Evolutionary conservation across 2,329 filamentous ascomycete species (phyloP).

Genomic region (Pseudogymnoascus sp.): DNA sequence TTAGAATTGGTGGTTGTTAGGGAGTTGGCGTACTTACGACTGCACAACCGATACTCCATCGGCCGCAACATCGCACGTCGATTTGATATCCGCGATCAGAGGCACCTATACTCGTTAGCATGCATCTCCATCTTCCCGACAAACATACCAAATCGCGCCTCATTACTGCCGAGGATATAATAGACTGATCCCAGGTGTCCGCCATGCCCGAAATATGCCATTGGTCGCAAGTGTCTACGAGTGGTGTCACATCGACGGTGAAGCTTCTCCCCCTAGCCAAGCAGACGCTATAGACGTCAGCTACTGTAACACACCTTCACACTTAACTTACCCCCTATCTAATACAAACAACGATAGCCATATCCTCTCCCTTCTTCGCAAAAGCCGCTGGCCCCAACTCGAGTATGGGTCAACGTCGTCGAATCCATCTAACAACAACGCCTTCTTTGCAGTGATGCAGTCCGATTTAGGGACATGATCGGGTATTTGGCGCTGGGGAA

Average conservation of each 20-base stretch:
- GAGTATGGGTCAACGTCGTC: slow-evolving; percentile 52
- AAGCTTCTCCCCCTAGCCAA: slow-evolving; percentile 61
- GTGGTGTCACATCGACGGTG: slow-evolving; percentile 56
- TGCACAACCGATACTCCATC: slow-evolving; percentile 46
- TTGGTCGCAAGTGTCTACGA: slow-evolving; percentile 58
- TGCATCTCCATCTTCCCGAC: background rate
- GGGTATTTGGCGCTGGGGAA: slow-evolving; percentile 36
- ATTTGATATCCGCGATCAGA: slow-evolving; percentile 48
- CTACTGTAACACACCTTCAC: slow-evolving; percentile 19
- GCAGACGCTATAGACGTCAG: slow-evolving; percentile 42
- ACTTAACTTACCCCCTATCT: slow-evolving; percentile 58
- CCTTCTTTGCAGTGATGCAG: slow-evolving; percentile 58
- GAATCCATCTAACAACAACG: slow-evolving; percentile 60
- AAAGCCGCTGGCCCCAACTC: slow-evolving; percentile 49
- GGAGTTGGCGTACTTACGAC: too few species aligned
- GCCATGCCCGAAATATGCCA: slow-evolving; percentile 59
- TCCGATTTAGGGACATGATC: slow-evolving; percentile 52
- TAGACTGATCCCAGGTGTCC: slow-evolving; percentile 60
- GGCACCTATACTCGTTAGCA: slow-evolving; percentile 34
- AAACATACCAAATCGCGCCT: slow-evolving; percentile 52
- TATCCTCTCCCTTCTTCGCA: slow-evolving; percentile 57
- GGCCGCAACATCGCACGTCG: slow-evolving; percentile 50
- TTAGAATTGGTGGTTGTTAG: too few species aligned
- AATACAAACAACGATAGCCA: slow-evolving; percentile 67
- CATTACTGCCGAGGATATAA: slow-evolving; percentile 63